These are phyloP conservation scores for Globisporangium viniferum DNA, from an alignment of 352 stramenopile species.

Conservation along the genomic window DNA sequence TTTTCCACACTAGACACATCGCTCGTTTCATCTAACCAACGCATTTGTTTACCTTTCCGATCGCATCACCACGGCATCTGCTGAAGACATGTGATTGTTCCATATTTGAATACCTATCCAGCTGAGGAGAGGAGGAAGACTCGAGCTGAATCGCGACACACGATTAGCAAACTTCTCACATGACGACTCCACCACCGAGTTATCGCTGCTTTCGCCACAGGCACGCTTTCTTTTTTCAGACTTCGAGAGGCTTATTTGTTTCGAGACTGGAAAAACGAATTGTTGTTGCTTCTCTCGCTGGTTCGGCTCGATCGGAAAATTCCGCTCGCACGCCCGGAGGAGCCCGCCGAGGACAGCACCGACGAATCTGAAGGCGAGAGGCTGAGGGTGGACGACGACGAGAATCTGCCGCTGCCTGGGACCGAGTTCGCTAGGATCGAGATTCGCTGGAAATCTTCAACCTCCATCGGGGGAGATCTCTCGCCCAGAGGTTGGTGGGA, in stretches of 20 bases:
- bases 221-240: not conserved
- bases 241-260: constrained; percentile 6
- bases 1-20: constrained; percentile 8
- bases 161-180: not conserved
- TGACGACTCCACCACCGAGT: not conserved
- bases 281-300: constrained; percentile 21
- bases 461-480: constrained; percentile 39
- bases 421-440: constrained; percentile 51
- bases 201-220: not conserved
- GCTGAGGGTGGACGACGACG: constrained; percentile 43
- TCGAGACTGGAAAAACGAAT: constrained; percentile 19
- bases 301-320: constrained; percentile 50
- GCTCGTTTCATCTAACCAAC: constrained; percentile 8
- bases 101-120: not conserved
- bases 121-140: not conserved
- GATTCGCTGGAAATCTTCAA: constrained; percentile 70
- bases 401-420: constrained; percentile 41
- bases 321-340: constrained; percentile 37
- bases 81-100: not conserved
- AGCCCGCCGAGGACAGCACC: constrained; percentile 33
- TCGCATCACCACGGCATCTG: not conserved
- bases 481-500: constrained; percentile 23
- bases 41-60: not conserved
- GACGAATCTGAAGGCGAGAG: constrained; percentile 43
- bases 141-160: not conserved